Evolutionary conservation across 768 basidiomycete species (phyloP), one percentile per base, ranked within the genome.

Genomic region (Cyclocybe aegerita): DNA sequence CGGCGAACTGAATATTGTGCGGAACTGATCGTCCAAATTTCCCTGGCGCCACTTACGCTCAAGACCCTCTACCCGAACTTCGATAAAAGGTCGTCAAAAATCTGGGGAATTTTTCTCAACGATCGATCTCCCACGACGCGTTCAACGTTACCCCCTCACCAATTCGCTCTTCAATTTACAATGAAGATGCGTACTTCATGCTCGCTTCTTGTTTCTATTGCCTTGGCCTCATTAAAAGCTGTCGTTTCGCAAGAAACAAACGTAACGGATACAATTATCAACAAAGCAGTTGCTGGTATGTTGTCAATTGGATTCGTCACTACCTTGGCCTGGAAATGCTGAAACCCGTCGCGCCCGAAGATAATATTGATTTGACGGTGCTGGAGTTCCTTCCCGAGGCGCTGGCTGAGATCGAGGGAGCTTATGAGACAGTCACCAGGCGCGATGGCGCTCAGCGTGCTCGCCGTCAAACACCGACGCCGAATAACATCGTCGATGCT

Each of bases 131-230:
- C 23, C 2, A 23, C 23, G 4, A 23, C 23, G 23, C 23, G 23
- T 23, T 23, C 23, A 2, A 23, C 23, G 23, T 23, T 23, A 23
- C 23, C 5, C 23, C 23, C 23, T 23, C 23, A 5, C 5, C 23
- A 23, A 23, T 23, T 23, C 23, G 23, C 23, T 23, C 23, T 23
- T 23, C 23, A 5, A 23, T 52, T 41, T 42, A 56, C 36, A 48
- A 68, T 68, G 66, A 69, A 65, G 64, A 63, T 63, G 49, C 63
- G 61, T 59, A 59, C 58, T 61, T 50, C 68, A 57, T 58, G 65
- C 41, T 58, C 63, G 14, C 42, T 63, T 29, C 50, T 59, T 35
- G 34, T 54, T 23, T 43, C 59, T 11, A 14, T 54, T 11, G 36
- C 34, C 33, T 41, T 59, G 54, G 45, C 54, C 16, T 46, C 44